Percentiles rank a stretch among this genome's conserved stretches.
phyloP scores from a whole-genome alignment of 768 basidiomycete species.

The Rhizopogon sp. region DNA sequence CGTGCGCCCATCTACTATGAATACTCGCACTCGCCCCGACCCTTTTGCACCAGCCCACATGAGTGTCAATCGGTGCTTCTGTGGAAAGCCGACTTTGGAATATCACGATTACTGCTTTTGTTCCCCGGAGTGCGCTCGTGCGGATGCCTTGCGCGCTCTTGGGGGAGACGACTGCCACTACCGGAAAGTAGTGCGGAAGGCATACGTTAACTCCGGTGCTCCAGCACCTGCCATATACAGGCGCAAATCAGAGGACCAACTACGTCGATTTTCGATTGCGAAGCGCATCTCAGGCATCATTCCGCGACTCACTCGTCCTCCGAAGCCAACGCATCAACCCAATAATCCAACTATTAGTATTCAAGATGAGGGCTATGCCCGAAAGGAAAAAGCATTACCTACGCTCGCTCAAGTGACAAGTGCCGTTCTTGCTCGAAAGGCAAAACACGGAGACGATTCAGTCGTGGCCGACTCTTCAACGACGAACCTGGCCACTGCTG shows the following conservation, averaged over 20 bases:
- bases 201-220: neutral
- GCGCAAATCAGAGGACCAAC: neutral
- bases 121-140: constrained; percentile 1
- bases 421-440: neutral
- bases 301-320: neutral
- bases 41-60: neutral
- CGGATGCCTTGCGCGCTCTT: neutral
- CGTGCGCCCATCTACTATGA: neutral
- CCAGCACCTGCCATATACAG: neutral
- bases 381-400: neutral
- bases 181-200: neutral
- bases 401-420: neutral
- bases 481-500: neutral
- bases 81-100: neutral
- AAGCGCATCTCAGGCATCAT: neutral
- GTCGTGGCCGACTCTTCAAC: too few relatives aligned
- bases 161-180: neutral
- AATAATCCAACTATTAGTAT: neutral
- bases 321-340: neutral
- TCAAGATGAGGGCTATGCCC: neutral
- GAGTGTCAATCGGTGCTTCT: neutral
- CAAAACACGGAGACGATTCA: neutral
- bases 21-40: neutral
- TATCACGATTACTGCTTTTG: constrained; percentile 4
- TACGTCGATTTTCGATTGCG: neutral